Percentiles rank a stretch among this genome's conserved stretches.
Evolutionary conservation across 73 alveolate genomes (phyloP).

Genomic region (Tetrahymena elliotti): DNA sequence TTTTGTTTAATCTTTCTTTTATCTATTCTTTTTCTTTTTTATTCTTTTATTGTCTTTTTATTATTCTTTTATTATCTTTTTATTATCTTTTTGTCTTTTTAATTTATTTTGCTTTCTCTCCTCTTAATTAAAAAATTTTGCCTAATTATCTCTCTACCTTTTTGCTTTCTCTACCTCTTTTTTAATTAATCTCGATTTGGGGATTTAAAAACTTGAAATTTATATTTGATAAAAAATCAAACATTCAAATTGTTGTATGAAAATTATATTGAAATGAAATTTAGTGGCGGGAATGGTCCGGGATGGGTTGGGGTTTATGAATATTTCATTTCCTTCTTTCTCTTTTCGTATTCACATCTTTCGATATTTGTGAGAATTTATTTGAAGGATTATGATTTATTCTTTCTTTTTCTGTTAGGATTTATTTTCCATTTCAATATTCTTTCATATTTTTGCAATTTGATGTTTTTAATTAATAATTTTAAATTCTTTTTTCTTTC

Average conservation of each 20-base stretch:
- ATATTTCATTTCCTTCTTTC: background rate
- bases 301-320: background rate
- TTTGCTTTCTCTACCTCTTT: background rate
- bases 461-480: background rate
- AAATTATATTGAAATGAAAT: background rate
- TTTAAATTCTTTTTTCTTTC: background rate
- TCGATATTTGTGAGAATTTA: background rate
- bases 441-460: background rate
- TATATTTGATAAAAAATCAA: background rate
- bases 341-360: background rate
- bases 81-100: background rate
- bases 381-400: background rate
- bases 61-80: background rate
- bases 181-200: background rate
- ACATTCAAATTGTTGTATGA: background rate
- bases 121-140: background rate
- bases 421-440: background rate
- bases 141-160: constrained; percentile 1
- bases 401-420: background rate
- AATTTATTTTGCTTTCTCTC: background rate
- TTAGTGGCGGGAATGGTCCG: background rate
- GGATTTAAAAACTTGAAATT: background rate
- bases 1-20: background rate
- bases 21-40: background rate
- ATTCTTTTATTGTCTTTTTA: background rate